Percentiles rank a stretch among this genome's conserved stretches.
Conservation (phyloP, 768 basidiomycete species). For the Rhizopogon roseolus region DNA sequence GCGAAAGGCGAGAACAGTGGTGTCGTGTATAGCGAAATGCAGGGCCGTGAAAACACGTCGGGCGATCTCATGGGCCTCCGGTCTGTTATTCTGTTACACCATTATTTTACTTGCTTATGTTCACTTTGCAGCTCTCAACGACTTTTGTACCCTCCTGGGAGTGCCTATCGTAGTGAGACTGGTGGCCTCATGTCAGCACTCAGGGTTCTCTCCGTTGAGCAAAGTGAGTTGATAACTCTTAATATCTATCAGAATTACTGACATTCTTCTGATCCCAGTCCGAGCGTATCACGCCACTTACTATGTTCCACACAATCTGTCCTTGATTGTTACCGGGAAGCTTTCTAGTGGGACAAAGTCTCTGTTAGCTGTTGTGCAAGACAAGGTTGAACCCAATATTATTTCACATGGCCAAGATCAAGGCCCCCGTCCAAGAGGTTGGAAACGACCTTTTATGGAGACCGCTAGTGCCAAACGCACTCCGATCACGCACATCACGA, state of each 20-base stretch:
- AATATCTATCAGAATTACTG: constrained; percentile 8
- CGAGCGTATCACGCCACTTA: constrained; percentile 83
- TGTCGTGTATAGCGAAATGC: constrained; percentile 97
- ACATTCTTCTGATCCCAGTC: constrained; percentile 45
- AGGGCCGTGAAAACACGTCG: constrained; percentile 90
- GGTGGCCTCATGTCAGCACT: constrained; percentile 94
- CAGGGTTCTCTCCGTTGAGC: constrained; percentile 77
- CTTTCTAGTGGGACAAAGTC: constrained; percentile 70
- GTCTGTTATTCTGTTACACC: constrained; percentile 37
- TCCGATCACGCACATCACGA: constrained; percentile 47
- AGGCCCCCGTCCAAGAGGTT: constrained; percentile 69
- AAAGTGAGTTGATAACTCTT: constrained; percentile 52
- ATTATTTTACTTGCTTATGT: constrained; percentile 4
- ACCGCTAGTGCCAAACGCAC: constrained; percentile 66
- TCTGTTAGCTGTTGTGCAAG: constrained; percentile 77
- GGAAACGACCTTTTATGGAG: constrained; percentile 94
- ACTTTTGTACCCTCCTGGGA: constrained; percentile 72
- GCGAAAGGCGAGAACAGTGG: constrained; percentile 87
- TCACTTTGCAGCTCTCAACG: constrained; percentile 58
- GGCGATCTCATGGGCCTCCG: constrained; percentile 85
- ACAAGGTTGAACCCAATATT: constrained; percentile 78
- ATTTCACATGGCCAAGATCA: constrained; percentile 67
- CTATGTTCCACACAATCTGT: constrained; percentile 93
- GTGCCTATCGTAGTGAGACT: constrained; percentile 93
- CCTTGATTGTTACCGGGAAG: constrained; percentile 85